phyloP scores from a whole-genome alignment of 805 yeast species.

The Lachancea lanzarotensis region DNA sequence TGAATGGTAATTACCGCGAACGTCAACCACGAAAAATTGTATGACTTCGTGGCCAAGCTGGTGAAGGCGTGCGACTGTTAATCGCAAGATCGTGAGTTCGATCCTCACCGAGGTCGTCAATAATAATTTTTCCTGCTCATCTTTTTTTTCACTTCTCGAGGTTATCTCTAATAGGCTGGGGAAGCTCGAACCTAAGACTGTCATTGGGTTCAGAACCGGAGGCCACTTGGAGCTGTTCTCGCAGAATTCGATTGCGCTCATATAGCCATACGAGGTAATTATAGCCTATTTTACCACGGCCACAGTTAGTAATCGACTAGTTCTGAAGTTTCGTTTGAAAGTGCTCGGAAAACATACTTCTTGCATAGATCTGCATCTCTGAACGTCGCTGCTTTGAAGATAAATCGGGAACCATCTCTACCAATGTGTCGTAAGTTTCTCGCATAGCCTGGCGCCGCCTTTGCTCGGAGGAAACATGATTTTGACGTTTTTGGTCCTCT shows the following conservation, averaged over 20 bases:
- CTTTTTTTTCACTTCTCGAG: slow-evolving; percentile 11
- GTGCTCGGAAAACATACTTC: slow-evolving; percentile 35
- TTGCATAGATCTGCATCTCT: slow-evolving; percentile 66
- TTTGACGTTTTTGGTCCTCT: slow-evolving; percentile 37
- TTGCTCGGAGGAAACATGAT: slow-evolving; percentile 81
- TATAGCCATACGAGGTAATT: slow-evolving; percentile 48
- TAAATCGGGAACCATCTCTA: slow-evolving; percentile 67
- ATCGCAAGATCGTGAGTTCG: slow-evolving; percentile 60
- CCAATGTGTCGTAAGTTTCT: slow-evolving; percentile 70
- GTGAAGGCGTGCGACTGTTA: slow-evolving; percentile 60
- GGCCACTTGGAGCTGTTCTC: slow-evolving; percentile 32
- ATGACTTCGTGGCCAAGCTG: slow-evolving; percentile 52
- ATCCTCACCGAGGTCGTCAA: slow-evolving; percentile 50
- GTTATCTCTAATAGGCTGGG: background rate
- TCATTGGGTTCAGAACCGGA: background rate
- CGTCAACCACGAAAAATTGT: background rate
- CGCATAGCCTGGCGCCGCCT: slow-evolving; percentile 81
- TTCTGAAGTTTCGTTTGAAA: background rate
- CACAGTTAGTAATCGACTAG: background rate
- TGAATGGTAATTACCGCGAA: background rate
- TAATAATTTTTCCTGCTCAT: too few relatives aligned
- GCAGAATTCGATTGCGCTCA: slow-evolving; percentile 42
- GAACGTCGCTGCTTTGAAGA: slow-evolving; percentile 67
- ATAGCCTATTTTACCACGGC: slow-evolving; percentile 3
- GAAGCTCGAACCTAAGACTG: slow-evolving; percentile 1